These are phyloP conservation scores for Sporothrix luriei DNA, from an alignment of 2,329 filamentous ascomycete genomes.

Conservation along the genomic window DNA sequence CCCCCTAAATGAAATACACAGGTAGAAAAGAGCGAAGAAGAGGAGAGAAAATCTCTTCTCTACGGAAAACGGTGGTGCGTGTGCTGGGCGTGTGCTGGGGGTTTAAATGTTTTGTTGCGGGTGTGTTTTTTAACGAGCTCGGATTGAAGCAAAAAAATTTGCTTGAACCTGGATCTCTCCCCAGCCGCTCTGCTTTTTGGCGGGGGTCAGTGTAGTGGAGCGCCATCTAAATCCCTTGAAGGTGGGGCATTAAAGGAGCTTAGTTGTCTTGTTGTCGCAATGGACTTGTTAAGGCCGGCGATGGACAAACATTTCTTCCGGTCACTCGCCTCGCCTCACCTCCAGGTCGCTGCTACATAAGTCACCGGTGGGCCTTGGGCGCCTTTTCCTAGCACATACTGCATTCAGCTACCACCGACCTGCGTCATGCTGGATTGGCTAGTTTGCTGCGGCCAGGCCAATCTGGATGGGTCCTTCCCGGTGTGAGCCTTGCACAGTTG, in stretches of 20 bases:
- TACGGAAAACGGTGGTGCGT: neutral
- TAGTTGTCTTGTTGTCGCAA: neutral
- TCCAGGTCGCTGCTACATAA: no score
- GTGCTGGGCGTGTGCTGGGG: conserved; percentile 12
- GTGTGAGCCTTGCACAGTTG: conserved; percentile 17
- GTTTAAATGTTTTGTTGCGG: conserved; percentile 21
- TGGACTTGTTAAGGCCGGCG: neutral
- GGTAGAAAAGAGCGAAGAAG: conserved; percentile 31
- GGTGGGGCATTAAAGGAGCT: conserved; percentile 17
- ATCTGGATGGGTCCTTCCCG: conserved; percentile 5
- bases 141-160: conserved; percentile 24
- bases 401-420: conserved; percentile 12
- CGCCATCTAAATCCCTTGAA: conserved; percentile 4
- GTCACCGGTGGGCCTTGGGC: no score
- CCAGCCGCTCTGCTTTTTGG: conserved; percentile 19
- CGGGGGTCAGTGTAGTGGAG: conserved; percentile 21
- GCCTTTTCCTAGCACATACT: conserved; percentile 11
- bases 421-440: conserved; percentile 25
- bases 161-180: conserved; percentile 12
- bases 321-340: neutral
- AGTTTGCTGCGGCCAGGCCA: conserved; percentile 22
- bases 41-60: conserved; percentile 9
- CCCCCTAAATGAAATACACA: conserved; percentile 34
- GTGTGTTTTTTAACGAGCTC: conserved; percentile 2
- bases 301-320: conserved; percentile 27